A percentile compares a stretch with the other conserved stretches of the same genome.
These are phyloP conservation scores for Scedosporium minutisporum DNA, from an alignment of 2,329 filamentous ascomycete species.

Conservation along the genomic window DNA sequence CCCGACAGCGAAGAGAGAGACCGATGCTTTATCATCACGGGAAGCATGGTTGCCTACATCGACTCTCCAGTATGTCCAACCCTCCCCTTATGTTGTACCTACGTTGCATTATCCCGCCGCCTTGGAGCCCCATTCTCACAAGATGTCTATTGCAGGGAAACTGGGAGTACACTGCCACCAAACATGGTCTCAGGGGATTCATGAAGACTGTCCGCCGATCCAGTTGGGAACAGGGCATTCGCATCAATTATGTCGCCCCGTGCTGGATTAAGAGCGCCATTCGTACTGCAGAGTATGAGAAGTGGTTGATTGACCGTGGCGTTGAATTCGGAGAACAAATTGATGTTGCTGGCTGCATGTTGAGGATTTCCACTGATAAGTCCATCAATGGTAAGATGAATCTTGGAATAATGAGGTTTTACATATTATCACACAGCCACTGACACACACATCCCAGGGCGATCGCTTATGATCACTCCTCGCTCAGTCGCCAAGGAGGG, in stretches of 20 bases:
- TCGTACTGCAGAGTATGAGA: constrained; percentile 28
- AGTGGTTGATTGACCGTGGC: constrained; percentile 26
- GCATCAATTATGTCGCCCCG: constrained; percentile 36
- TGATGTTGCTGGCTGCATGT: constrained; percentile 22
- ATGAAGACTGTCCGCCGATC: constrained; percentile 29
- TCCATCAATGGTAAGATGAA: constrained; percentile 18
- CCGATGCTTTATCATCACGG: constrained; percentile 38
- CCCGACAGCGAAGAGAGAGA: constrained; percentile 27
- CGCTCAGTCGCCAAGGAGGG: constrained; percentile 26
- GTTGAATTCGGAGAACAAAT: constrained; percentile 28
- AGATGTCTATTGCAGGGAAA: constrained; percentile 15
- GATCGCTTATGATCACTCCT: constrained; percentile 30
- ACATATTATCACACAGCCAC: too few relatives aligned
- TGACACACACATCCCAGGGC: constrained; percentile 14
- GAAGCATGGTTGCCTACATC: constrained; percentile 36
- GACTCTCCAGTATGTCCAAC: constrained; percentile 25
- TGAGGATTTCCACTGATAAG: constrained; percentile 22
- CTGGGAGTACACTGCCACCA: constrained; percentile 31
- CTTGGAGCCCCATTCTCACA: neutral
- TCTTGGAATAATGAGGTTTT: too few relatives aligned
- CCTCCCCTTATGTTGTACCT: neutral
- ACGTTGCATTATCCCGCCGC: too few relatives aligned
- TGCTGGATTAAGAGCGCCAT: constrained; percentile 29
- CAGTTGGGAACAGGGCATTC: constrained; percentile 29
- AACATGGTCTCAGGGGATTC: constrained; percentile 32